A percentile compares a stretch with the other conserved stretches of the same genome.
phyloP scores from a whole-genome alignment of 768 basidiomycete genomes.

The Tulasnella calospora region DNA sequence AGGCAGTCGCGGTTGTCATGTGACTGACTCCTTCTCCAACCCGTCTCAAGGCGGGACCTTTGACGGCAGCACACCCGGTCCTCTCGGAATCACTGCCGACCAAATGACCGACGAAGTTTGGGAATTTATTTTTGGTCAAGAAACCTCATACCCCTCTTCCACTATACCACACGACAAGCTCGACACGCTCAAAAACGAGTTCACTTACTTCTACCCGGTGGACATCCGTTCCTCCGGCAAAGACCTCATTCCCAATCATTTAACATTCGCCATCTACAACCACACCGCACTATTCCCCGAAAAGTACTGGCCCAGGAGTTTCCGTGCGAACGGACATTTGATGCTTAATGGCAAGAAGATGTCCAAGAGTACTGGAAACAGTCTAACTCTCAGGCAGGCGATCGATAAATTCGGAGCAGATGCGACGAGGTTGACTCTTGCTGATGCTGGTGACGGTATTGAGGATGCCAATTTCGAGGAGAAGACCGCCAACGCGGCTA shows the following conservation, averaged over 20 bases:
- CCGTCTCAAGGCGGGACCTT: constrained; percentile 54
- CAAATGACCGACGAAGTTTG: constrained; percentile 98
- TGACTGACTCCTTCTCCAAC: not conserved
- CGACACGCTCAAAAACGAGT: constrained; percentile 82
- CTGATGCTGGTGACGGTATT: constrained; percentile 94
- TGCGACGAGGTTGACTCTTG: constrained; percentile 83
- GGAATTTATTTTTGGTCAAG: constrained; percentile 85
- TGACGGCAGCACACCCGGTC: constrained; percentile 73
- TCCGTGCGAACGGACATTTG: constrained; percentile 94
- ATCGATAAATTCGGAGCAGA: constrained; percentile 96
- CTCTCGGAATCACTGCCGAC: constrained; percentile 76
- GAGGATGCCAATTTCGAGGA: constrained; percentile 99
- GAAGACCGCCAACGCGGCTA: constrained; percentile 94
- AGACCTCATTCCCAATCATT: constrained; percentile 90
- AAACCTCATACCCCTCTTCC: constrained; percentile 46
- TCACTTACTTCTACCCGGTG: constrained; percentile 96
- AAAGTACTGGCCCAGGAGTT: constrained; percentile 80
- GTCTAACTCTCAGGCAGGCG: constrained; percentile 80
- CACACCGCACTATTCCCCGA: constrained; percentile 91
- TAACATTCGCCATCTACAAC: constrained; percentile 91
- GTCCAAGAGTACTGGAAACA: constrained; percentile 96
- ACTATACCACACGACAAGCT: constrained; percentile 71
- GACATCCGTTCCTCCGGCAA: constrained; percentile 97
- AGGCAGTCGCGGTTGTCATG: no score
- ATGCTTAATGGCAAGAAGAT: constrained; percentile 99